Conservation (phyloP, 2,329 filamentous ascomycete genomes). For the Tolypocladium ophioglossoides region DNA sequence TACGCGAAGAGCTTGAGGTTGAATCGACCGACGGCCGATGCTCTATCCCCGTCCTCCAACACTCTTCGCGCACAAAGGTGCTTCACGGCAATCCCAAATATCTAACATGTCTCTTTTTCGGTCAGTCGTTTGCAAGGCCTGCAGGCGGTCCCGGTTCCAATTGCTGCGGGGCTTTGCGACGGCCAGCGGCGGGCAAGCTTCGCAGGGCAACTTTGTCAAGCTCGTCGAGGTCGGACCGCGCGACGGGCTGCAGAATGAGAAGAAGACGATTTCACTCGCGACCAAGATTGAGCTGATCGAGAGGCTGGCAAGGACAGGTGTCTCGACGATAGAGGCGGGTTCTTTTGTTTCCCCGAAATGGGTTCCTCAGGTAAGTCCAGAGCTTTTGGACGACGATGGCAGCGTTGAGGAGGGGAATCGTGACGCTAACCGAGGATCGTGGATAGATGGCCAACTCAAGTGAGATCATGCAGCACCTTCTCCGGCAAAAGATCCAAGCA, state of each 20-base stretch:
- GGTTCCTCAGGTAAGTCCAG: constrained; percentile 60
- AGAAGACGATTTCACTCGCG: constrained; percentile 54
- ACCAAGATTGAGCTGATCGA: constrained; percentile 72
- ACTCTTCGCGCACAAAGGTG: constrained; percentile 1
- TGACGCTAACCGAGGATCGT: neutral
- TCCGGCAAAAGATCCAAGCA: constrained; percentile 45
- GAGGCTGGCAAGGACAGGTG: constrained; percentile 54
- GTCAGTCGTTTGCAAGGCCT: constrained; percentile 26
- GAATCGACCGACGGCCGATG: neutral
- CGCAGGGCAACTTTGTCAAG: constrained; percentile 36
- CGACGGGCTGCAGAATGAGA: constrained; percentile 83
- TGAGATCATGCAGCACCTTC: constrained; percentile 60
- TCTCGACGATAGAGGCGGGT: constrained; percentile 68
- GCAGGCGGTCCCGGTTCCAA: constrained; percentile 20
- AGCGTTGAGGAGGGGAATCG: neutral
- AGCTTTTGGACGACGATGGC: neutral
- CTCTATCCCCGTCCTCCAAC: constrained; percentile 1
- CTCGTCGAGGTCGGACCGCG: constrained; percentile 78
- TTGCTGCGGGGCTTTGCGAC: constrained; percentile 28
- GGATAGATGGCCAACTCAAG: constrained; percentile 67
- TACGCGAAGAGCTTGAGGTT: constrained; percentile 14
- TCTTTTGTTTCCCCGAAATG: constrained; percentile 78
- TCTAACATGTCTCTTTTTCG: constrained; percentile 24
- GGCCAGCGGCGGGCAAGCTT: constrained; percentile 16
- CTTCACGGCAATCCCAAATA: neutral